Evolutionary conservation across 768 basidiomycete species (phyloP).

Genomic region (Naganishia vishniacii): DNA sequence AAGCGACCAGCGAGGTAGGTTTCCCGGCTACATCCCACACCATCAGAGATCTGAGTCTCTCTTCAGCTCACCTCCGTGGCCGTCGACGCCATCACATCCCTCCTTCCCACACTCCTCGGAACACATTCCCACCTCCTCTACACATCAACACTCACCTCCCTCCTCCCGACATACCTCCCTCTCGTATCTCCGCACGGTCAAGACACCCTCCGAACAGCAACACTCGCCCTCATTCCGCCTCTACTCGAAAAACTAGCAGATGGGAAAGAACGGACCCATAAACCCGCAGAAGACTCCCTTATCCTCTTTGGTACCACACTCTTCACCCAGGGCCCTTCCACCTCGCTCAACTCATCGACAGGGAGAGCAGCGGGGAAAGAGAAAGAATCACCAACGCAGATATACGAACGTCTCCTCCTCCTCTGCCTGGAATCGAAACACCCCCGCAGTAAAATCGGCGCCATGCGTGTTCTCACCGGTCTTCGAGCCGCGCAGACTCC

Average conservation of each 20-base stretch:
- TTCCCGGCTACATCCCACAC: too few relatives aligned
- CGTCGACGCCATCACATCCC: conserved; percentile 37
- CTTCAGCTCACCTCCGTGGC: conserved; percentile 37
- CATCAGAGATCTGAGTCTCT: too few relatives aligned
- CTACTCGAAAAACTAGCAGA: conserved; percentile 44
- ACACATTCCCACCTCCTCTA: conserved; percentile 33
- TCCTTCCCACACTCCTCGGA: conserved; percentile 32
- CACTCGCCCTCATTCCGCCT: conserved; percentile 35
- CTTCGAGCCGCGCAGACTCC: conserved; percentile 2
- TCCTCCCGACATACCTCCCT: conserved; percentile 40
- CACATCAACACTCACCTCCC: conserved; percentile 32
- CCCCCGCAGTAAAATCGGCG: conserved; percentile 40
- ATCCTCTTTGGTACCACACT: conserved; percentile 32
- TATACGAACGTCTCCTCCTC: conserved; percentile 39
- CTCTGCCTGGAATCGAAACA: conserved; percentile 37
- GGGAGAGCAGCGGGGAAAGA: conserved; percentile 44
- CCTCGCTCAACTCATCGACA: not conserved
- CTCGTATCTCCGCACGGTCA: conserved; percentile 29
- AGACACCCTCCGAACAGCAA: conserved; percentile 34
- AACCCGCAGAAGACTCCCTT: conserved; percentile 32
- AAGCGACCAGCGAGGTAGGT: conserved; percentile 35
- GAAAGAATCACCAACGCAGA: conserved; percentile 35
- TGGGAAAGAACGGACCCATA: conserved; percentile 41
- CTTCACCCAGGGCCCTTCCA: conserved; percentile 8
- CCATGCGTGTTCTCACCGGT: conserved; percentile 35